Evolutionary conservation across 140 eudicot species (phyloP).

Genomic region (Ambrosia hybrid): DNA sequence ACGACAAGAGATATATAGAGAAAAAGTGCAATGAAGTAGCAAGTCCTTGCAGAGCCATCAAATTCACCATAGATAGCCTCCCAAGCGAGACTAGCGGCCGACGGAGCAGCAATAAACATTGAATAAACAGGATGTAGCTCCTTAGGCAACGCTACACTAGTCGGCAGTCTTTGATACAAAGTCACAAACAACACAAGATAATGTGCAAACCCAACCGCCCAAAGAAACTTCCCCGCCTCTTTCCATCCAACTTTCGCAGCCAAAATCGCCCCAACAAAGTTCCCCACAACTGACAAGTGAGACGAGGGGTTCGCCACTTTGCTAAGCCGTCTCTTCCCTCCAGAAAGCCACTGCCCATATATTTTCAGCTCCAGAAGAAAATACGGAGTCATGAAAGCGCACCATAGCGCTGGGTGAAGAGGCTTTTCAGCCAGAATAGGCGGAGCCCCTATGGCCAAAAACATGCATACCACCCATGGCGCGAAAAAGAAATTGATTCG

Average conservation of each 20-base stretch:
- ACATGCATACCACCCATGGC: slow-evolving; percentile 97
- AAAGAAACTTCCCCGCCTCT: slow-evolving; percentile 82
- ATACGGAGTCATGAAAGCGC: slow-evolving; percentile 66
- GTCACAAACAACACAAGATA: slow-evolving; percentile 94
- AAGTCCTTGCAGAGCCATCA: slow-evolving; percentile 80
- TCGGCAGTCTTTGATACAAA: slow-evolving; percentile 83
- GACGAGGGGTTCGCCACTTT: slow-evolving; percentile 96
- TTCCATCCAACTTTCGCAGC: slow-evolving; percentile 83
- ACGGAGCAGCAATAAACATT: slow-evolving; percentile 93
- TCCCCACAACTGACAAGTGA: slow-evolving; percentile 85
- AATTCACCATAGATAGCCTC: slow-evolving; percentile 76
- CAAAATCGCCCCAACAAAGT: slow-evolving; percentile 90
- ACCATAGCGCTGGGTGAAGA: slow-evolving; percentile 74
- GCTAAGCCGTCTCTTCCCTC: slow-evolving; percentile 80
- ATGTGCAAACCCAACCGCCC: slow-evolving; percentile 96
- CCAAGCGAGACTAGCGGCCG: slow-evolving; percentile 97
- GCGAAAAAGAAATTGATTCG: slow-evolving; percentile 98
- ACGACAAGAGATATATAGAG: slow-evolving; percentile 79
- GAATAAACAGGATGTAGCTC: slow-evolving; percentile 96
- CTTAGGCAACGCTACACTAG: slow-evolving; percentile 88
- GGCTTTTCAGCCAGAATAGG: slow-evolving; percentile 42
- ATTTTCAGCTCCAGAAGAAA: slow-evolving; percentile 82
- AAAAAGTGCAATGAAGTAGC: slow-evolving; percentile 85
- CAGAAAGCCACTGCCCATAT: slow-evolving; percentile 97
- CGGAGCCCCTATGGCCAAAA: slow-evolving; percentile 80